Conservation (phyloP, 1,139 yeast genomes). For the Geotrichum aggregatum region DNA sequence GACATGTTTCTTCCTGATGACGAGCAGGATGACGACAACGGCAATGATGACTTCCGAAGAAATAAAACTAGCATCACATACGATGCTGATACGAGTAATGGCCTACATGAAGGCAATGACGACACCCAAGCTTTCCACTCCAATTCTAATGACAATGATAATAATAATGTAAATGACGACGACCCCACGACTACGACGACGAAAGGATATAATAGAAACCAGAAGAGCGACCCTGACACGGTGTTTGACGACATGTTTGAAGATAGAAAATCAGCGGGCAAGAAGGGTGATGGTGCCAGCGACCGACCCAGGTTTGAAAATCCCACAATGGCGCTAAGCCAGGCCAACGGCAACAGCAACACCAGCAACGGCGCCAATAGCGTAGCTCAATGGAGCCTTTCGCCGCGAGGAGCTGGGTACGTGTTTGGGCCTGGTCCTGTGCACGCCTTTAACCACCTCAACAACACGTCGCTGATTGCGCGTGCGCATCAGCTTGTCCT, state of each 20-base stretch:
- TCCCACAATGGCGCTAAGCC: conserved; percentile 3
- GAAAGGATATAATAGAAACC: not conserved
- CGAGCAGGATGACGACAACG: conserved; percentile 12
- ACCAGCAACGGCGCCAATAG: not conserved
- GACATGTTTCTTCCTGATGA: conserved; percentile 12
- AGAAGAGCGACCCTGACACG: conserved; percentile 1
- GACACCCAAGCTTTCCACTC: conserved; percentile 1
- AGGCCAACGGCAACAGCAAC: conserved; percentile 6
- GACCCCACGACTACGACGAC: not conserved
- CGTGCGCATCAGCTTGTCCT: conserved; percentile 96
- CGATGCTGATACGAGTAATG: conserved; percentile 3
- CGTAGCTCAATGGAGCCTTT: conserved; percentile 66
- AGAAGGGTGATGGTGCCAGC: not conserved
- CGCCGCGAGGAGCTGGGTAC: conserved; percentile 98
- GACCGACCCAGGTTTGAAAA: not conserved
- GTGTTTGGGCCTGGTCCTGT: conserved; percentile 83
- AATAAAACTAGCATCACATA: conserved; percentile 2
- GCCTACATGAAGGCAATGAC: conserved; percentile 1
- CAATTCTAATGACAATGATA: not conserved
- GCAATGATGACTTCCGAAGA: conserved; percentile 5
- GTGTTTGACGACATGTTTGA: conserved; percentile 13
- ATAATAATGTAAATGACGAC: not conserved
- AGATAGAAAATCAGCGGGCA: conserved; percentile 9
- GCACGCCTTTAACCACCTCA: conserved; percentile 67
- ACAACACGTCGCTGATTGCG: conserved; percentile 81